Conservation (phyloP, 139 green algal genomes). For the Auxenochlorella protothecoides region DNA sequence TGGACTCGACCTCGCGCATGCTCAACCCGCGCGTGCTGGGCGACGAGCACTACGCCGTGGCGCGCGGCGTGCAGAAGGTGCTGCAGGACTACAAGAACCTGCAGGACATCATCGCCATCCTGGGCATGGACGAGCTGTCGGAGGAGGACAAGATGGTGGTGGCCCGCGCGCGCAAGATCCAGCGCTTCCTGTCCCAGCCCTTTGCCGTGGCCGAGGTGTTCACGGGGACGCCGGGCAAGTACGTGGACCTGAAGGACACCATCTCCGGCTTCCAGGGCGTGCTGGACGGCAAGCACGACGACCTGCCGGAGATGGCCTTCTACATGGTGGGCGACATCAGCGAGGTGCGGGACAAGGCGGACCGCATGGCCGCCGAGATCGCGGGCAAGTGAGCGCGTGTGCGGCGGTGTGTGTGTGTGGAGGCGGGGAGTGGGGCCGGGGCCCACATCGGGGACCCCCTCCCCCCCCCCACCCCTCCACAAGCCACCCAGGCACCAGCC, state of each 20-base stretch:
- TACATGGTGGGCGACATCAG: slow-evolving; percentile 98
- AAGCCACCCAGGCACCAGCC: too few relatives aligned
- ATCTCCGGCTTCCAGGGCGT: slow-evolving; percentile 89
- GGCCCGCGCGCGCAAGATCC: slow-evolving; percentile 94
- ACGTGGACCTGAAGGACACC: slow-evolving; percentile 90
- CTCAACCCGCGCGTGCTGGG: slow-evolving; percentile 89
- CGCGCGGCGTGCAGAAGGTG: slow-evolving; percentile 95
- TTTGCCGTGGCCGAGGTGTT: slow-evolving; percentile 99
- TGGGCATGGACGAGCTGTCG: slow-evolving; percentile 98
- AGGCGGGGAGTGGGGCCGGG: neutral
- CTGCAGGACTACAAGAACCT: slow-evolving; percentile 97
- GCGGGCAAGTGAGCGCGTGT: slow-evolving; percentile 10
- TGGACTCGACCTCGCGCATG: slow-evolving; percentile 98
- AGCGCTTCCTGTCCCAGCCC: slow-evolving; percentile 97
- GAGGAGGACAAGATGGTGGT: slow-evolving; percentile 99
- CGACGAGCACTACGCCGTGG: slow-evolving; percentile 89
- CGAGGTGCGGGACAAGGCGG: slow-evolving; percentile 68
- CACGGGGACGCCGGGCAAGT: slow-evolving; percentile 93
- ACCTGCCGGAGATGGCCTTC: slow-evolving; percentile 97
- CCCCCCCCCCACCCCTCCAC: too few relatives aligned
- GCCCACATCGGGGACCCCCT: too few relatives aligned
- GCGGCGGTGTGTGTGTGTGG: neutral
- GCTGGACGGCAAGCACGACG: slow-evolving; percentile 92
- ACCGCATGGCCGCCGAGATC: slow-evolving; percentile 45
- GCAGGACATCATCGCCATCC: slow-evolving; percentile 99